Percentiles rank a stretch among this genome's conserved stretches.
phyloP scores from a whole-genome alignment of 257 asterid species.

The Nicotiana undulata region DNA sequence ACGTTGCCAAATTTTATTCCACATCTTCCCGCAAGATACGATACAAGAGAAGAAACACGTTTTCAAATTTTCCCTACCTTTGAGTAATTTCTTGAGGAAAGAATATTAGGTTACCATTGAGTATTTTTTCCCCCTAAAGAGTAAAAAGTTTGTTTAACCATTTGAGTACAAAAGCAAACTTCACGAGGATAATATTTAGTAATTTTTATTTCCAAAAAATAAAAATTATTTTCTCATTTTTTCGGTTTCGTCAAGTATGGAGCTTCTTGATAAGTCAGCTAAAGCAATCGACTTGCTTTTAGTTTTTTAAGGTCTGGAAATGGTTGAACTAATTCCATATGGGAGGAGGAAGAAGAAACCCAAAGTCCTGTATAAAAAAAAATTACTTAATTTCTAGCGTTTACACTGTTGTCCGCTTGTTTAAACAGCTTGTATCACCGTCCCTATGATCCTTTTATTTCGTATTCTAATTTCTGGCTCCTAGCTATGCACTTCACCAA shows the following conservation, averaged over 20 bases:
- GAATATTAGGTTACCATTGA: too few species aligned
- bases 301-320: neutral
- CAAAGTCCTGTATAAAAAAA: neutral
- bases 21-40: too few species aligned
- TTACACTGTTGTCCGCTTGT: neutral
- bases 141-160: too few species aligned
- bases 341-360: neutral
- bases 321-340: neutral
- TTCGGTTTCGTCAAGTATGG: neutral
- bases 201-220: neutral
- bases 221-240: neutral
- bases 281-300: neutral
- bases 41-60: too few species aligned
- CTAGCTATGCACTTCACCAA: neutral
- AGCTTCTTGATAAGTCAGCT: neutral
- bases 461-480: neutral
- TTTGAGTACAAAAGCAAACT: too few species aligned
- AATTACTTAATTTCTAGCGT: neutral
- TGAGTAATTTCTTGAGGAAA: too few species aligned
- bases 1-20: too few species aligned
- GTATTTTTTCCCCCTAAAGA: too few species aligned
- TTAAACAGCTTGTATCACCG: neutral
- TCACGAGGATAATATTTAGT: neutral
- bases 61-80: too few species aligned
- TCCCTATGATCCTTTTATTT: neutral